Evolutionary conservation across 2,329 filamentous ascomycete species (phyloP).

Genomic region (Berkeleyomyces basicola): DNA sequence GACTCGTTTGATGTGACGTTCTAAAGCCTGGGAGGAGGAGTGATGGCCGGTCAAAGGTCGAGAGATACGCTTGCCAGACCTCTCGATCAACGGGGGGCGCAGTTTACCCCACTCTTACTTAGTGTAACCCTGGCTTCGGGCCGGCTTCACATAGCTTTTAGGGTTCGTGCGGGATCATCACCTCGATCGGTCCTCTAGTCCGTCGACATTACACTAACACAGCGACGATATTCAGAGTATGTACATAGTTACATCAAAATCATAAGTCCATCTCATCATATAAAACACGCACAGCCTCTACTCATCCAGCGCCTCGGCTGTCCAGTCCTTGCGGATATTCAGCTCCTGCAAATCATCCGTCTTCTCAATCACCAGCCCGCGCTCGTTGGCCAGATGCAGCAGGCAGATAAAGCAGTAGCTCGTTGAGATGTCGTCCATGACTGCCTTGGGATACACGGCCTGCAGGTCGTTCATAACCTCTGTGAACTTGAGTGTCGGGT

Average conservation of each 20-base stretch:
- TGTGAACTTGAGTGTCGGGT: slow-evolving; percentile 62
- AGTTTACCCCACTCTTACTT: no score
- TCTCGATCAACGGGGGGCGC: no score
- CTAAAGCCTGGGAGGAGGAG: no score
- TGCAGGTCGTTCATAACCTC: slow-evolving; percentile 81
- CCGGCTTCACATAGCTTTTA: no score
- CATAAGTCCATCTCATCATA: neutral
- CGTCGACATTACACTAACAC: no score
- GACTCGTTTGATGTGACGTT: no score
- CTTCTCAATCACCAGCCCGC: slow-evolving; percentile 63
- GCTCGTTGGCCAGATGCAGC: slow-evolving; percentile 82
- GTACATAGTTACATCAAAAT: neutral
- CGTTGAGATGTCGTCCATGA: slow-evolving; percentile 88
- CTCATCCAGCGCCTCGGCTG: slow-evolving; percentile 37
- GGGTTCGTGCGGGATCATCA: no score
- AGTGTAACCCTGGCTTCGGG: no score
- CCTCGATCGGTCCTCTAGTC: no score
- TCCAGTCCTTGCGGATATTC: slow-evolving; percentile 45
- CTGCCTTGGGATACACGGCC: slow-evolving; percentile 66
- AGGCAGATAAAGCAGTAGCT: slow-evolving; percentile 86
- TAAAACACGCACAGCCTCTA: slow-evolving; percentile 32
- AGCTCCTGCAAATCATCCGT: slow-evolving; percentile 41
- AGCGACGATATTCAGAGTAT: no score
- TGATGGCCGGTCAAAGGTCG: no score
- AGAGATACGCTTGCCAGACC: no score